Evolutionary conservation across 495 filamentous ascomycete genomes (phyloP).

Genomic region (Penicillium fimorum): DNA sequence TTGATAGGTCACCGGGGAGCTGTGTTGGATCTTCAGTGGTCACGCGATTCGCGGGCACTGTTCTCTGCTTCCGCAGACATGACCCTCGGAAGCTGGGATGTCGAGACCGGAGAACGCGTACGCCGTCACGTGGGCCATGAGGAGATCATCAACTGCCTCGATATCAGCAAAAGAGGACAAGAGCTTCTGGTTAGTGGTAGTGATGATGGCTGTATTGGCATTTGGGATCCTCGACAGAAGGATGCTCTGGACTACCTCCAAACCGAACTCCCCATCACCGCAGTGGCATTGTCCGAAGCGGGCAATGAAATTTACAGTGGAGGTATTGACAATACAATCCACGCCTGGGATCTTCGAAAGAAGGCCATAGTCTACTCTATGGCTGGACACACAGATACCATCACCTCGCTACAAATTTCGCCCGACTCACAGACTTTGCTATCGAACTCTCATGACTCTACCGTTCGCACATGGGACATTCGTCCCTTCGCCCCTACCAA

Average conservation of each 20-base stretch:
- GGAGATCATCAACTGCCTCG: constrained; percentile 87
- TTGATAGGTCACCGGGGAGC: constrained; percentile 87
- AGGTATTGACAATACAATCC: constrained; percentile 95
- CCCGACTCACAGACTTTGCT: constrained; percentile 88
- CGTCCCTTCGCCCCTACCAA: constrained; percentile 89
- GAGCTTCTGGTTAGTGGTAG: constrained; percentile 84
- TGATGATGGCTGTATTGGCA: constrained; percentile 91
- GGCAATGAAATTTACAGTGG: constrained; percentile 95
- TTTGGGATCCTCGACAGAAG: constrained; percentile 96
- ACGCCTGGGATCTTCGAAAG: constrained; percentile 95
- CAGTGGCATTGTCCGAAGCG: constrained; percentile 84
- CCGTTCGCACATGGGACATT: constrained; percentile 94
- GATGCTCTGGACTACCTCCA: constrained; percentile 81
- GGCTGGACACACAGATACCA: constrained; percentile 84
- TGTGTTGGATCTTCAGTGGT: constrained; percentile 92
- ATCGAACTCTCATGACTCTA: constrained; percentile 91
- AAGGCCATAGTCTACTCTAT: constrained; percentile 83
- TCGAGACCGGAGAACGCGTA: constrained; percentile 83
- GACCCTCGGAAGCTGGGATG: constrained; percentile 91
- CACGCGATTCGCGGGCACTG: constrained; percentile 83
- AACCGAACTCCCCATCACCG: constrained; percentile 90
- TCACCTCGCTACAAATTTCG: constrained; percentile 85
- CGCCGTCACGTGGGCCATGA: constrained; percentile 90
- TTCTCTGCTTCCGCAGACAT: constrained; percentile 94
- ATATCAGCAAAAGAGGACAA: constrained; percentile 82